Base-by-base conservation (phyloP, 306 rosid species). In the Vigna nakashimae region DNA sequence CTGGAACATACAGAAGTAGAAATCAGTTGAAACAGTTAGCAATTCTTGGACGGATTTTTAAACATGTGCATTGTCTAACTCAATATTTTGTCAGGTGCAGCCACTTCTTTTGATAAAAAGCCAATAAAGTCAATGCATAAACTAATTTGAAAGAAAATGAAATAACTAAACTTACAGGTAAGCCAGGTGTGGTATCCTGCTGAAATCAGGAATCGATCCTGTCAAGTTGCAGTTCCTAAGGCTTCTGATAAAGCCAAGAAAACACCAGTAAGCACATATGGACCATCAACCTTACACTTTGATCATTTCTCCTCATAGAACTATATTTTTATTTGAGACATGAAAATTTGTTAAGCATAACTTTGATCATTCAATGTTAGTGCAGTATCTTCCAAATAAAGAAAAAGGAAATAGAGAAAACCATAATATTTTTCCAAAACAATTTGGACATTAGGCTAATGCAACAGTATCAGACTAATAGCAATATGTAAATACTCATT, bases 191-290 rank as follows among this genome's bases (percentile, higher is more conserved):
- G 84, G 83, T 79, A 92, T 87, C 74, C 10, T 81, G 82, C 97
- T 90, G 40, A 95, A 81, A 90, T 95, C 88, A 46, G 99, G 99
- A 82, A 95, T 74, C 12, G 81, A 86, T 68, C 99, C 99, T 76
- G 77, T 86, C 84, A 95, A 90, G 76, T 14, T 81, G 92, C 99
- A 92, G 80, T 91, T 92, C 85, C 98, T 88, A 65, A 95, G 89
- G 51, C 99, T 95, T 97, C 99, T 95, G 82, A 70, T 7, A 81
- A 40, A 66, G 71, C 57, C 79, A 86, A 80, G 8, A 1, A 50
- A 74, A 1, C 50, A 74, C 3, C 3, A 6, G 16, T 15, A 57
- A 56, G 28, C 69, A 55, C 32, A 57, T 9, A 46, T 71, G 51
- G n/a, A 66, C 49, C 40, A 7, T 36, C 63, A 75, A 70, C 9